Evolutionary conservation across 2,329 filamentous ascomycete species (phyloP), one percentile per base, ranked within the genome.

Genomic region (Beauveria sp.): DNA sequence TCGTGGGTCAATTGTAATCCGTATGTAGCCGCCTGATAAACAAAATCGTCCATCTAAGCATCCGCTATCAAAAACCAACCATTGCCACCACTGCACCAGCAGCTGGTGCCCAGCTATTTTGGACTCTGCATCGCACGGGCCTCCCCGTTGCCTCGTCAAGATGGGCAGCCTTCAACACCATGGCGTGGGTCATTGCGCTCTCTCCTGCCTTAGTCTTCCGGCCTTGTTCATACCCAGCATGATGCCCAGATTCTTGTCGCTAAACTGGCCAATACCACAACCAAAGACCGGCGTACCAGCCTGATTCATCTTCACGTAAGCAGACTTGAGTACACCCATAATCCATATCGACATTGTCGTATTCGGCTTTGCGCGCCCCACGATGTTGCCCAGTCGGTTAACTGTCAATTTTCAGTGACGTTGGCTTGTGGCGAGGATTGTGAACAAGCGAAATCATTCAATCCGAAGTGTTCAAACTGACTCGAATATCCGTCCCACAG

Each of bases 31-130:
- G 88, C 90, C 78, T 96, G 91, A 70, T 92, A 96, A 48, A 89
- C 85, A 75, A 92, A 96, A 75, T 90, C 80, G 64, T 89, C 85
- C 84, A 90, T 87, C 87, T 87, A 90, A 22, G 78, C 77, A 74
- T 96, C 91, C 63, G 81, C 89, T 91, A 96, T 96, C 64, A 96
- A 89, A 70, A 94, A 94, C 82, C 90, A 96, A 0, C 92, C 92
- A 66, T 91, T 85, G 14, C 86, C 83, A 0, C 92, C 22, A 24
- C 22, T 24, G 22, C 22, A 24, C 3, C 92, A 0, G 81, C 82
- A 0, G 70, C 76, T 46, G 84, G 80, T 14, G 89, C 90, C 91
- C 91, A 96, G 61, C 84, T 89, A 71, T 96, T 96, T 80, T 96
- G 88, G 7, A 96, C 90, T 59, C 91, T 79, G 92, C 92, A 96